Evolutionary conservation across 148 eudicot species (phyloP), one percentile per base, ranked within the genome.

Genomic region (Chenopodium suecicum): DNA sequence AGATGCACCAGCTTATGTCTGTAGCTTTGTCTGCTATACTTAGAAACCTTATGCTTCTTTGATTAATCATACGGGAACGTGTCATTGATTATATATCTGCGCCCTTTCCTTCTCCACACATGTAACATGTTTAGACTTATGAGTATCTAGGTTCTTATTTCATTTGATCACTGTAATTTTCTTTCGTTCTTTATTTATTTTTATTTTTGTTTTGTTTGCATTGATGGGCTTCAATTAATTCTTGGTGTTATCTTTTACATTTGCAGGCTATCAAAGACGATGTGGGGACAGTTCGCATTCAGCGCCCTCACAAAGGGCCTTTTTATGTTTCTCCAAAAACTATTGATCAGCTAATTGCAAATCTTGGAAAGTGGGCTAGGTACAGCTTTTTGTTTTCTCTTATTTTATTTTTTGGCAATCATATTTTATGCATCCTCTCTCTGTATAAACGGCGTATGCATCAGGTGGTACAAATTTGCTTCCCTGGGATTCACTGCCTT

Each of bases 361-460:
- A 94, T 86, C 95, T 97, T 79, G 98, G 95, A 70, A 97, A 89
- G 75, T 97, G 97, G 97, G 94, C 99, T 70, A 92, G 98, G 99
- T 97, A 85, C 71, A 77, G 62, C 23, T 73, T 32, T 7, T 13
- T 23, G 4, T n/a, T 8, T 48, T 76, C 8, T 60, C 16, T 29
- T 75, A 22, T 71, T 14, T 12, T 50, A 0, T 2, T 50, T 50
- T 9, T 3, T 50, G 1, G 12, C 16, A 56, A 56, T 56, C 62
- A 7, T 56, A 22, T 56, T 22, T 56, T 56, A 17, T 17, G 62
- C 62, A 56, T 19, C 7, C 19, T 56, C 22, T 56, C 12, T 54
- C 27, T 65, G 7, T 46, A 77, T 70, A 41, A 86, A 11, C 9
- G 48, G 25, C 84, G 37, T 46, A 25, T 87, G 79, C 65, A 77